Evolutionary conservation across 495 filamentous ascomycete species (phyloP), one percentile per base, ranked within the genome.

Genomic region (Melanomma pulvis-pyrius): DNA sequence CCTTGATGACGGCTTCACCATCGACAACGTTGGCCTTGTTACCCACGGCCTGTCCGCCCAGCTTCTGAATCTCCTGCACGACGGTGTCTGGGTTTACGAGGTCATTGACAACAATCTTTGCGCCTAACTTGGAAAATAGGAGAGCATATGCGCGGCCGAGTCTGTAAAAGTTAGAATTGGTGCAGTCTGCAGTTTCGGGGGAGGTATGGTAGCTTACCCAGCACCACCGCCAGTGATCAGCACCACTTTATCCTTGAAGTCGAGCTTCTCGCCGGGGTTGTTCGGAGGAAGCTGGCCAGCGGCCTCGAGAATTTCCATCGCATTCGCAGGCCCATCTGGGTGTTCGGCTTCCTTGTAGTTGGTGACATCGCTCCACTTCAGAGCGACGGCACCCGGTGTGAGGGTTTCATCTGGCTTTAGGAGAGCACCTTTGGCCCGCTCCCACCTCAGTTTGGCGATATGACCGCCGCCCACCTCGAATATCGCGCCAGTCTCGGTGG

Each of bases 1-100:
- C 86, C 82, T 97, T 94, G 71, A 98, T 88, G 49, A 98, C 92
- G 28, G 85, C 87, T 48, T 97, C 93, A 56, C 94, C 94, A 63
- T 98, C 92, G 78, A 97, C 93, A 69, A 91, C 93, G 46, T 88
- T 93, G 61, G 90, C 92, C 83, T 97, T 98, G 78, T 91, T 91
- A 64, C 91, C 92, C 51, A 92, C 91, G 17, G 96, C 94, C 81
- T 97, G 86, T 57, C 96, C 93, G 59, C 96, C 96, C 59, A 86
- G 64, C 79, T 92, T 89, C 78, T 89, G 86, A 77, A 98, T 98
- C 80, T 98, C 94, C 73, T 89, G 81, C 44, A 98, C 94, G 19
- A 93, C 91, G 48, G 85, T 82, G 72, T 97, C 94, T n/a, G 96
- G 96, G 81, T 98, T 89, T 47, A 90, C 84, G 1, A 98, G 82